Evolutionary conservation across 1,284 basidiomycete species (phyloP), one percentile per base, ranked within the genome.

Genomic region (Microbotryum intermedium): DNA sequence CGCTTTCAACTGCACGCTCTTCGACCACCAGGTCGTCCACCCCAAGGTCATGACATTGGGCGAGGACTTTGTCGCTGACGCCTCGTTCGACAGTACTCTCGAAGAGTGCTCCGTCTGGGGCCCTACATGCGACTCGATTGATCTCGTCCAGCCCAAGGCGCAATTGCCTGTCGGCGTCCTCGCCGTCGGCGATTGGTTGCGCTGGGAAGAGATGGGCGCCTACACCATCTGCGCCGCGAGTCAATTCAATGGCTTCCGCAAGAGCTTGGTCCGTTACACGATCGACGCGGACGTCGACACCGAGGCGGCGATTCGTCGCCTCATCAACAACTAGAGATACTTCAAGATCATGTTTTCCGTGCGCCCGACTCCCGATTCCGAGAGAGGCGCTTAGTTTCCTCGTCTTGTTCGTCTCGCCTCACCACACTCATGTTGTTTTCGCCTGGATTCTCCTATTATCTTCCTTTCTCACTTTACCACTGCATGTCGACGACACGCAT

Each of bases 1-100:
- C 57, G 88, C 94, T 23, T 97, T 98, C 83, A 97, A 98, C 82
- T 92, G 90, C 76, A 88, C 90, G 76, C 79, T 94, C 73, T 94
- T 93, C 75, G 90, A 94, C 77, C 91, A 93, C 77, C 88, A 91
- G 73, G 82, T 84, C 62, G 86, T 89, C 21, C 82, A 86, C 71
- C 90, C 90, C 46, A 85, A 88, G 74, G 87, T 90, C 29, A 79
- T 93, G 55, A 82, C 82, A 21, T 71, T 61, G 60, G 70, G 52
- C 69, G 76, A 46, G 64, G 67, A 50, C 64, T 73, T 62, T 56
- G 50, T 77, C 74, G 23, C 21, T 29, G 26, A 44, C 3, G 49
- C 56, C 6, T 52, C 51, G 23, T 25, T 50, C 8, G 50, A 29
- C 25, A 43, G 52, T 6, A 21, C 28, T n/a, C 56, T 64, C 46